Base-by-base conservation (phyloP, 257 asterid species). In the Fraxinus cuspidata region DNA sequence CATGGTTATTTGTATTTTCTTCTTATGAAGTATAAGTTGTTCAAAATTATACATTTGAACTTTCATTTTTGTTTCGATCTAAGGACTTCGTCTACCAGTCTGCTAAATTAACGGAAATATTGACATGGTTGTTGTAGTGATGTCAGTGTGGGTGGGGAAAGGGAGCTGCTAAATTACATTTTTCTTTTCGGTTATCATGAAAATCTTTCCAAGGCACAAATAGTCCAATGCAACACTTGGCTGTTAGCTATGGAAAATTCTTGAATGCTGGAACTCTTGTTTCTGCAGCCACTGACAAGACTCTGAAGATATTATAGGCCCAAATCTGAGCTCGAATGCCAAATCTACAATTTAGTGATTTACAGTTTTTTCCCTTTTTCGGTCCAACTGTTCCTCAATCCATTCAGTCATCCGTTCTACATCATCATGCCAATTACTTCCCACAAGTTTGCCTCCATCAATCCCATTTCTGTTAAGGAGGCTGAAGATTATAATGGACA, bases 221-320 rank as follows among this genome's bases (percentile, higher is more conserved):
- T 35, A 35, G 40, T 35, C 40, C 1, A 35, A 35, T 7, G 31
- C 31, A 29, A 29, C 31, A 29, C 31, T 29, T 29, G 86, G 86
- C 97, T 76, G 99, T 92, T 77, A 92, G 97, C 85, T 91, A 91
- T 74, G 92, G 90, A 3, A 94, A 88, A 84, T 94, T 94, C 81
- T 80, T 91, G 83, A 96, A 91, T 83, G 81, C 91, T 27, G 91
- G 79, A 81, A 92, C 94, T 4, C 82, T 94, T 72, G 87, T 92
- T 81, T 85, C 99, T 78, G 99, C 99, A 76, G 92, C 99, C 67
- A 94, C 97, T 1, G 99, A 94, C 86, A 94, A 92, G 86, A 92
- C 97, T 94, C 97, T 94, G 79, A 92, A 92, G 83, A 3, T 31
- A 31, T 31, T 31, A 31, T 31, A 31, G 34, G 34, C 34, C 34